Base-by-base conservation (phyloP, 257 asterid species). In the Nyctanthes arbortristis region DNA sequence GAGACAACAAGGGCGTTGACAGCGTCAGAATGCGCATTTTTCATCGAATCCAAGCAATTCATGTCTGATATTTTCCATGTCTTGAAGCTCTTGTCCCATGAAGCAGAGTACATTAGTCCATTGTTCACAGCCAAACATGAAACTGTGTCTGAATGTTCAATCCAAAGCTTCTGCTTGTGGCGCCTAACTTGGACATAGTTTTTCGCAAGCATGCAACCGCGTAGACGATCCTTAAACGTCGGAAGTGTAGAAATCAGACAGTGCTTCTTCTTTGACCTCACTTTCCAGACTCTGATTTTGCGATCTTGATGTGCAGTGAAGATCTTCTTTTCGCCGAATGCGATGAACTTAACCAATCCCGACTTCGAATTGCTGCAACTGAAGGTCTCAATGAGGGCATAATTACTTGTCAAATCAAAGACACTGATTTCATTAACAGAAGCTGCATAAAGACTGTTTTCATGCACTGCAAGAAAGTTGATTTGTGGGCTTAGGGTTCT, bases 261-360 rank as follows among this genome's bases (percentile, higher is more conserved):
- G 72, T 82, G 87, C 22, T 70, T 73, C 3, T 67, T 72, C 6
- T 35, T 10, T 24, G 73, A 63, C 4, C 71, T 14, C 10, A 67
- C 67, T 32, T 70, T 18, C 87, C 81, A 82, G 16, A 81, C 84
- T 79, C 79, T 74, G 60, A 84, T 82, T 79, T 76, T 82, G 81
- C 84, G 80, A 37, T 87, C 93, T 29, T 82, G 90, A 67, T 87
- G 93, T 47, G 88, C 88, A 0, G 89, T 87, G 84, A 82, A 75
- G 78, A 84, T 70, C 33, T 67, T 75, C 0, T 5, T 4, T 8
- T 61, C 64, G 5, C 71, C 3, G 67, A 89, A 89, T 0, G 84
- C 78, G 16, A 89, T 81, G 30, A 85, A 86, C 77, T 89, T 89
- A 49, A 76, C 85, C 43, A 80, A 58, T 3, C 91, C 91, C 27